Conservation (phyloP, 2,329 filamentous ascomycete genomes). For the Bretziella fagacearum region DNA sequence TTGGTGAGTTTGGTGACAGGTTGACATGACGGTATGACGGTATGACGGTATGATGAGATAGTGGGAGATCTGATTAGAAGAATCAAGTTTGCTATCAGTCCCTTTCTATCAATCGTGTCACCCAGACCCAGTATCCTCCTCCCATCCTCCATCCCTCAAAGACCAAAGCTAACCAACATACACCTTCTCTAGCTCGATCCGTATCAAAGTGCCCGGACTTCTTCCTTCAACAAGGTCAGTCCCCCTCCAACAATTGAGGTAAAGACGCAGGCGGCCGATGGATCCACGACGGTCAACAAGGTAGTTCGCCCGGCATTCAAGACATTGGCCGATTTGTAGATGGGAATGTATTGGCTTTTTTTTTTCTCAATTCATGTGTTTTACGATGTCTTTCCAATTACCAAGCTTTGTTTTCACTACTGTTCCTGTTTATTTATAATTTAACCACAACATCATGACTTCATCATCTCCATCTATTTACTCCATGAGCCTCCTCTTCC, state of each 20-base stretch:
- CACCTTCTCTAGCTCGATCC: conserved; percentile 50
- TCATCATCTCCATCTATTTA: too few relatives aligned
- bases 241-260: conserved; percentile 17
- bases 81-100: too few relatives aligned
- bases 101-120: too few relatives aligned
- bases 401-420: not conserved
- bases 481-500: too few relatives aligned
- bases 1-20: not conserved
- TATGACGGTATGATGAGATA: not conserved
- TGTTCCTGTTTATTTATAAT: not conserved
- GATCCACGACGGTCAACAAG: conserved; percentile 17
- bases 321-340: conserved; percentile 37
- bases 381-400: not conserved
- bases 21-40: not conserved
- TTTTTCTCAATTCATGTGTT: not conserved
- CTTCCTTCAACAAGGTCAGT: conserved; percentile 38
- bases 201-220: conserved; percentile 43
- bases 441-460: too few relatives aligned
- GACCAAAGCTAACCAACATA: too few relatives aligned
- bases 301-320: conserved; percentile 27
- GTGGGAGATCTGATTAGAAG: too few relatives aligned
- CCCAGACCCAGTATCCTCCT: too few relatives aligned
- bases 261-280: conserved; percentile 16
- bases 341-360: too few relatives aligned
- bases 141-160: too few relatives aligned